These are phyloP conservation scores for Climacium dendroides DNA, from an alignment of 225 moss, liverwort and hornwort species.

Conservation along the genomic window DNA sequence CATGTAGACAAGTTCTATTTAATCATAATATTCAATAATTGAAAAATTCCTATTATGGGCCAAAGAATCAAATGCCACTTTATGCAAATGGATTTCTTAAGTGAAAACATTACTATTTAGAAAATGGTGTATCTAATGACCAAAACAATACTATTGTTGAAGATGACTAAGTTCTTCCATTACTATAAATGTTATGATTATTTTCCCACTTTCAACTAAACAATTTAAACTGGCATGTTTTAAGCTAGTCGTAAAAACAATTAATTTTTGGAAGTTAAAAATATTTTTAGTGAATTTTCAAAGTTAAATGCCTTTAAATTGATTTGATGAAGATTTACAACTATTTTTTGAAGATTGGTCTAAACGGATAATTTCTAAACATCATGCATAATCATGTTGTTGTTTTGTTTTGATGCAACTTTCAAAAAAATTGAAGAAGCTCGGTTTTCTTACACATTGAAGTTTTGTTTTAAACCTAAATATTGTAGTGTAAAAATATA, in stretches of 20 bases:
- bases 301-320: background rate
- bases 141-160: too few relatives aligned
- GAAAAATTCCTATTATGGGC: too few relatives aligned
- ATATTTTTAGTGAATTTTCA: background rate
- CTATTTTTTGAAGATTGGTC: background rate
- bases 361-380: background rate
- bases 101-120: background rate
- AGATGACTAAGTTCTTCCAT: background rate
- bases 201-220: background rate
- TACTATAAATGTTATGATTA: too few relatives aligned
- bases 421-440: background rate
- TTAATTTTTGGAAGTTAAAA: background rate
- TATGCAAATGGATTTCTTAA: background rate
- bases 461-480: background rate
- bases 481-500: background rate
- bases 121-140: background rate
- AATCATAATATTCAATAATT: background rate
- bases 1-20: background rate
- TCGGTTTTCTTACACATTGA: background rate
- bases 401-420: background rate
- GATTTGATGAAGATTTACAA: background rate
- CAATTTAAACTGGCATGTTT: rapidly evolving
- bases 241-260: background rate
- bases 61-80: background rate
- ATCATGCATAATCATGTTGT: background rate